phyloP scores from a whole-genome alignment of 1,284 basidiomycete species.

The Apiotrichum sp. region DNA sequence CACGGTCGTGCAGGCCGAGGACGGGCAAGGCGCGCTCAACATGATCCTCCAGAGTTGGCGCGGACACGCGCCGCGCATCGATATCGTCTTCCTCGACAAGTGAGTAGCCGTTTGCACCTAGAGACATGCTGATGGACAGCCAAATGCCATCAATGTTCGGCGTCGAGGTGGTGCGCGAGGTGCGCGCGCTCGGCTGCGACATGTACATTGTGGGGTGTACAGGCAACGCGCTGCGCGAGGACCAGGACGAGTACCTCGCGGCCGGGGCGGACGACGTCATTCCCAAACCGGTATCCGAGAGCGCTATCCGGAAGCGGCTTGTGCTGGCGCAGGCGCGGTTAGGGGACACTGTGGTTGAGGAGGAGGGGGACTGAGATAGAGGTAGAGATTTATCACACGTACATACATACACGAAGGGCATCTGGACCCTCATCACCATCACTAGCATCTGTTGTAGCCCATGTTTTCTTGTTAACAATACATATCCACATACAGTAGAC shows the following conservation, averaged over 20 bases:
- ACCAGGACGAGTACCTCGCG: slow-evolving; percentile 63
- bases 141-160: slow-evolving; percentile 67
- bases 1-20: slow-evolving; percentile 70
- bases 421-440: no score
- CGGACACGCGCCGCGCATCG: slow-evolving; percentile 35
- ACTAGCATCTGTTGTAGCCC: no score
- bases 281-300: slow-evolving; percentile 42
- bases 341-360: no score
- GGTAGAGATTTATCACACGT: no score
- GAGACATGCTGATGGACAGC: slow-evolving; percentile 11
- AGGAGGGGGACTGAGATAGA: no score
- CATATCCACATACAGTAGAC: no score
- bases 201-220: slow-evolving; percentile 66
- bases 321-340: neutral
- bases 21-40: slow-evolving; percentile 72
- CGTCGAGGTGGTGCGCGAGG: slow-evolving; percentile 60
- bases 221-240: slow-evolving; percentile 60
- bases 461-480: no score
- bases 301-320: slow-evolving; percentile 17
- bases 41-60: slow-evolving; percentile 51
- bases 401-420: no score
- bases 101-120: slow-evolving; percentile 18
- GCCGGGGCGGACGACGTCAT: slow-evolving; percentile 60
- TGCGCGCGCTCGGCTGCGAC: slow-evolving; percentile 60
- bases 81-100: slow-evolving; percentile 77